Conservation (phyloP, 257 asterid species). For the Thymus quinquecostatus region DNA sequence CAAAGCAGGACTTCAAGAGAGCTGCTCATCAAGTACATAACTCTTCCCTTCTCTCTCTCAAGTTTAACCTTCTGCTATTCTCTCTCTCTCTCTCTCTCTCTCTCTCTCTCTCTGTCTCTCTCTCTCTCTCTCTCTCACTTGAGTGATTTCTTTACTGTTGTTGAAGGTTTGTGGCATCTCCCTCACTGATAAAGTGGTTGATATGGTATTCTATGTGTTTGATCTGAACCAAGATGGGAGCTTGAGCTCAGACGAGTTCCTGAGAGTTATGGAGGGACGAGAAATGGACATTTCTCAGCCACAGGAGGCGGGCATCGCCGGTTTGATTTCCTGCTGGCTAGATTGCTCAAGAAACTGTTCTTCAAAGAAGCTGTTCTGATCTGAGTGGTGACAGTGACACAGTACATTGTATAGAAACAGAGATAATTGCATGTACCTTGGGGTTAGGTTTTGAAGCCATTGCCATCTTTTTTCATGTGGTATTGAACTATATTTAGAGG, state of each 20-base stretch:
- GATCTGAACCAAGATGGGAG: constrained; percentile 75
- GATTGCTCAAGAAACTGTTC: constrained; percentile 53
- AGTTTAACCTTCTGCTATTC: neutral
- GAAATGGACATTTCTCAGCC: constrained; percentile 53
- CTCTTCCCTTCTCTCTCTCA: constrained; percentile 10
- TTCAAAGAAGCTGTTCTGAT: constrained; percentile 40
- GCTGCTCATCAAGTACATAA: constrained; percentile 68
- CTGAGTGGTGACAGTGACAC: neutral
- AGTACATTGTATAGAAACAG: constrained; percentile 11
- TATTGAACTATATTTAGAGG: constrained; percentile 20
- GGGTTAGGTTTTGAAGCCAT: constrained; percentile 8
- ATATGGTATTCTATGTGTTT: constrained; percentile 69
- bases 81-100: constrained; percentile 1
- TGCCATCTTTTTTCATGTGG: constrained; percentile 22
- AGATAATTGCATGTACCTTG: constrained; percentile 7
- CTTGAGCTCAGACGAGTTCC: constrained; percentile 79
- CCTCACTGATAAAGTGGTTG: constrained; percentile 67
- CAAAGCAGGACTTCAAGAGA: constrained; percentile 73
- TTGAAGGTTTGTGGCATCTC: constrained; percentile 77
- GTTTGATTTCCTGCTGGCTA: constrained; percentile 65
- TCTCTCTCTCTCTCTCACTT: neutral
- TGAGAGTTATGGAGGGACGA: constrained; percentile 68
- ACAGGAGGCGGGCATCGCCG: constrained; percentile 46
- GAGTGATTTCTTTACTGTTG: constrained; percentile 8
- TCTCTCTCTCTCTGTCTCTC: neutral